A percentile compares a stretch with the other conserved stretches of the same genome.
phyloP scores from a whole-genome alignment of 805 yeast species.

The Saccharomyces eubayanus region DNA sequence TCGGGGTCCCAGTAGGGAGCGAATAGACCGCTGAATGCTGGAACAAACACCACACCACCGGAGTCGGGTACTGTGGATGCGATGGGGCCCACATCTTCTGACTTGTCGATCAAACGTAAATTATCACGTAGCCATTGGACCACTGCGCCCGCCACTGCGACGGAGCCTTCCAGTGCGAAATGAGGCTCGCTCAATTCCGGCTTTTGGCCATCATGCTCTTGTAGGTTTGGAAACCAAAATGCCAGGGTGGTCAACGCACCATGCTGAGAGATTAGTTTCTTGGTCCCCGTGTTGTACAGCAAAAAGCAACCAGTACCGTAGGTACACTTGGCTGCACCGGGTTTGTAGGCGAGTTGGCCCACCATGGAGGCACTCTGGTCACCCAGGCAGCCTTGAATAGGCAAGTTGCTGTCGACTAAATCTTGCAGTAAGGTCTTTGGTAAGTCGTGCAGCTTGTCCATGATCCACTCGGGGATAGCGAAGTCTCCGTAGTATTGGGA shows the following conservation, averaged over 20 bases:
- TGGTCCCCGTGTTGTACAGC: conserved; percentile 75
- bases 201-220: conserved; percentile 30
- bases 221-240: conserved; percentile 73
- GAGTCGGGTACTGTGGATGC: conserved; percentile 73
- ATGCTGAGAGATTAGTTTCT: conserved; percentile 60
- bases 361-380: conserved; percentile 92
- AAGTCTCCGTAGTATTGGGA: conserved; percentile 73
- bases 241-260: conserved; percentile 89
- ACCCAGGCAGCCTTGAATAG: conserved; percentile 85
- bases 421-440: conserved; percentile 37
- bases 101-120: conserved; percentile 67
- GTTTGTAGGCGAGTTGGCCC: conserved; percentile 78
- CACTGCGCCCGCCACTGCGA: conserved; percentile 91
- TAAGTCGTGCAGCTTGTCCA: not conserved
- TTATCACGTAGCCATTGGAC: conserved; percentile 93
- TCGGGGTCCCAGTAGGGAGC: conserved; percentile 96
- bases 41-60: conserved; percentile 90
- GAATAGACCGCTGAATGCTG: conserved; percentile 88
- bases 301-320: conserved; percentile 95
- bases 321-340: conserved; percentile 88
- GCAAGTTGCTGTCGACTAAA: conserved; percentile 45
- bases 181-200: conserved; percentile 45
- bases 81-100: conserved; percentile 84
- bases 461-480: conserved; percentile 44
- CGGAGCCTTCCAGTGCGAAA: conserved; percentile 89